Base-by-base conservation (phyloP, 2,329 filamentous ascomycete genomes). In the Aspergillus sergii region DNA sequence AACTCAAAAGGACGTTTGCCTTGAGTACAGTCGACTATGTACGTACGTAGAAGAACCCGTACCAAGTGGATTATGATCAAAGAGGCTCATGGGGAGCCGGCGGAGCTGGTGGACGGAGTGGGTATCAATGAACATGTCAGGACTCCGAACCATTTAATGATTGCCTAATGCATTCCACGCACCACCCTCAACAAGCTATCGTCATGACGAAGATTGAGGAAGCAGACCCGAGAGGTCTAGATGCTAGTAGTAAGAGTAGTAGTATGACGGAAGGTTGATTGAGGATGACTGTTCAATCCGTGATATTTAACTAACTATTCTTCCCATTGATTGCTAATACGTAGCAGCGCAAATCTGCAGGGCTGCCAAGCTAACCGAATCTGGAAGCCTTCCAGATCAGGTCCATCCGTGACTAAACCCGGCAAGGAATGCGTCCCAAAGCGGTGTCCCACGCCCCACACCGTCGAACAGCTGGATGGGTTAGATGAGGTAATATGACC, bases 361-460 rank as follows among this genome's bases (percentile, higher is more conserved):
- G 21, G 51, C 12, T 55, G 51, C 51, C 51, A 55, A 55, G 51
- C 51, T 55, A 55, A 39, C 51, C 51, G 32, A 23, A 12, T 55
- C 51, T 39, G 51, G 51, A 26, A 55, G 26, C 32, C 51, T 55
- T 55, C 51, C 51, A 55, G 51, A 55, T 55, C 50, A 54, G 50
- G 30, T 34, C 51, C 26, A 53, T 53, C 30, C 14, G 51, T 55
- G 51, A 55, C 51, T 55, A 55, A 55, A 55, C 51, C 32, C 51
- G 34, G 51, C 30, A 16, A 12, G 51, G 51, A 39, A 36, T 55
- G 14, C 34, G n/a, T 55, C 51, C 21, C 30, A 55, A 55, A 36
- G 51, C 32, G 51, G 51, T 55, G 19, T 26, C 32, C 14, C 23
- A 6, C 16, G 51, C 51, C 51, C 51, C 51, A 55, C 51, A 39